Base-by-base conservation (phyloP, 306 rosid genomes). In the Gillenia trifoliata region DNA sequence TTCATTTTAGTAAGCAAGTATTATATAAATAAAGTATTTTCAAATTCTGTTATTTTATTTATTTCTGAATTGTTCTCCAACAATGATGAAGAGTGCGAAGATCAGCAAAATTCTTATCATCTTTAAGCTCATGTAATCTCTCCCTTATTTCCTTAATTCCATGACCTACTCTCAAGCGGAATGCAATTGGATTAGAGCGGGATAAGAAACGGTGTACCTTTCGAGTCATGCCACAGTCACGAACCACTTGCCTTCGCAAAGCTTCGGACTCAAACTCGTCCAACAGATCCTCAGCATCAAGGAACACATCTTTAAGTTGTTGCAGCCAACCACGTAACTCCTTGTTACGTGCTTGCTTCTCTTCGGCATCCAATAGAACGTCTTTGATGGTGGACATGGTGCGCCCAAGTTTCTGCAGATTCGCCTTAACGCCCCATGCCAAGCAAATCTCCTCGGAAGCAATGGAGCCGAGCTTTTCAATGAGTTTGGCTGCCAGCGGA, bases 171-270 rank as follows among this genome's bases (percentile, higher is more conserved):
- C 65, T 52, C 73, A 0, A 6, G 26, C 30, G 74, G 22, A 74
- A 47, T 26, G 26, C 76, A 31, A n/a, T n/a, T 69, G 34, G 45
- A 20, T 79, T 77, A 17, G 78, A 59, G 6, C 0, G 78, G 6
- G 85, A 83, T 69, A 79, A 80, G 70, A 72, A 55, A 11, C 47
- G 26, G 0, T 31, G 12, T 67, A 78, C 83, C 85, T 77, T 84
- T 17, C 26, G 15, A n/a, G 11, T 10, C n/a, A 5, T 12, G 67
- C 31, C 52, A 3, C 78, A 49, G 17, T 16, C 20, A 45, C 19
- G 52, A 45, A 45, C 69, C 7, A 15, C 40, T 45, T 4, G 30
- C 66, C 76, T 76, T n/a, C 54, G 62, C n/a, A 79, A 30, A 20
- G n/a, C 63, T 54, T n/a, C 40, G 11, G 70, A 72, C 5, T 83